Evolutionary conservation across 768 basidiomycete species (phyloP).

Genomic region (Suillus tomentosus): DNA sequence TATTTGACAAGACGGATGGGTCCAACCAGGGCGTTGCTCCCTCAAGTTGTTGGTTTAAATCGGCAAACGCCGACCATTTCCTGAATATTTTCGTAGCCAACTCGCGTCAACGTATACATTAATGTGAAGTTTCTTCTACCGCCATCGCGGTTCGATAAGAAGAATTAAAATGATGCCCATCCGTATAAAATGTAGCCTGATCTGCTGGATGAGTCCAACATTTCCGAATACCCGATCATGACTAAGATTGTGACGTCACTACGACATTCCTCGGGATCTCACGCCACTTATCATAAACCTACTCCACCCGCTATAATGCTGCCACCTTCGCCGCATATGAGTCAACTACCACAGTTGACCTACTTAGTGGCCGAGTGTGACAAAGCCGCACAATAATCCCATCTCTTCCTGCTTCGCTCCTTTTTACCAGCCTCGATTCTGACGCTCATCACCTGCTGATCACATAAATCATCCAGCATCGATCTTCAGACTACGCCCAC

Average conservation of each 20-base stretch:
- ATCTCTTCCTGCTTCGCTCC: not conserved
- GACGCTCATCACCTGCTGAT: not conserved
- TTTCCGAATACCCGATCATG: not conserved
- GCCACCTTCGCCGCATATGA: not conserved
- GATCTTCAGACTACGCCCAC: not conserved
- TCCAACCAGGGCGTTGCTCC: not conserved
- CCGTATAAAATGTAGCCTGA: too few relatives aligned
- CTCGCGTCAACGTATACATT: too few relatives aligned
- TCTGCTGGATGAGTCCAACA: too few relatives aligned
- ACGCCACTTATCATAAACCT: not conserved
- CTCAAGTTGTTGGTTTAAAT: too few relatives aligned
- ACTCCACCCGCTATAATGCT: not conserved
- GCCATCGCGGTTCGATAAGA: too few relatives aligned
- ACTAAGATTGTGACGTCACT: not conserved
- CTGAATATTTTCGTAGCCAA: too few relatives aligned
- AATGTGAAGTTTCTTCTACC: too few relatives aligned
- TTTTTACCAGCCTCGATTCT: not conserved
- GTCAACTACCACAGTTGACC: not conserved
- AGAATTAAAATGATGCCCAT: too few relatives aligned
- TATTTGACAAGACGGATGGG: not conserved
- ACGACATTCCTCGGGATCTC: constrained; percentile 3
- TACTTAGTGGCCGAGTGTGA: not conserved
- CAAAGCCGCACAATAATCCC: not conserved
- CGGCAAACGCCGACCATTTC: not conserved
- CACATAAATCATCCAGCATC: constrained; percentile 1